A percentile compares a stretch with the other conserved stretches of the same genome.
These are phyloP conservation scores for Salix koriyanagi DNA, from an alignment of 345 rosid species.

Conservation along the genomic window DNA sequence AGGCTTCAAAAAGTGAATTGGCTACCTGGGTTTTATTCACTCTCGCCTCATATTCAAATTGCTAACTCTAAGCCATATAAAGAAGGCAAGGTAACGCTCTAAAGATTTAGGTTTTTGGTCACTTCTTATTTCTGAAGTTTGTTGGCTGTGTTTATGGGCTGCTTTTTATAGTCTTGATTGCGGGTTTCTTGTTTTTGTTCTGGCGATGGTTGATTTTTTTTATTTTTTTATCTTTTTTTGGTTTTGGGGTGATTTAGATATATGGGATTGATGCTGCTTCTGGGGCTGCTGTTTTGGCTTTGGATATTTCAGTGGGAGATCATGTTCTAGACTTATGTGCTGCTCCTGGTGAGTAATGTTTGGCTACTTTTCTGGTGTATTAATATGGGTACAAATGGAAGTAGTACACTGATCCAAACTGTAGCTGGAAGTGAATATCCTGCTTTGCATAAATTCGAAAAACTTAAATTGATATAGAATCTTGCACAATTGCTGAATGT, in stretches of 20 bases:
- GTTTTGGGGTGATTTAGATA: conserved; percentile 36
- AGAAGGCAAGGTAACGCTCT: conserved; percentile 56
- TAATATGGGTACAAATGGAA: background rate
- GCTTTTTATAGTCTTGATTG: background rate
- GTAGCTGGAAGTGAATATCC: background rate
- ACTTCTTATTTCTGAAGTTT: too few species aligned
- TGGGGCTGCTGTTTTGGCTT: conserved; percentile 77
- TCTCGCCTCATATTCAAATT: conserved; percentile 66
- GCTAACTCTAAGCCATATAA: conserved; percentile 65
- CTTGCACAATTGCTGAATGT: background rate
- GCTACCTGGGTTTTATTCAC: conserved; percentile 73
- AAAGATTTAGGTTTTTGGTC: background rate
- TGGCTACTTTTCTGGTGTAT: background rate
- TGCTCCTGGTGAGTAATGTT: conserved; percentile 63
- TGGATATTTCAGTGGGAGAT: conserved; percentile 68
- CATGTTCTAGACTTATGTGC: conserved; percentile 90
- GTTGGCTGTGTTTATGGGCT: too few species aligned
- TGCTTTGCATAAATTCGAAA: background rate
- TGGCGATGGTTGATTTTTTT: background rate
- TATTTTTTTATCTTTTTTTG: background rate
- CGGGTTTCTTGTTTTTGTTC: background rate
- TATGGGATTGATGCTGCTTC: conserved; percentile 96
- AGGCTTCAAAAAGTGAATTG: conserved; percentile 61
- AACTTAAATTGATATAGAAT: background rate
- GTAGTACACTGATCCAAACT: background rate